Percentiles rank a stretch among this genome's conserved stretches.
phyloP scores from a whole-genome alignment of 345 rosid species.

The sweet orange (Citrus sinensis) region DVS_A1.0 CM039161.1:8135001-8135500 shows the following conservation, averaged over 20 bases:
- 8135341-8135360: neutral
- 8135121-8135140: neutral
- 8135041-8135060: neutral
- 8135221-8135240: constrained; percentile 80
- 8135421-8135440: neutral
- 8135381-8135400: neutral
- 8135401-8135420: neutral
- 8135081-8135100: neutral
- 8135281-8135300: constrained; percentile 97
- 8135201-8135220: constrained; percentile 86
- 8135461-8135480: neutral
- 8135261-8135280: constrained; percentile 79
- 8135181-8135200: constrained; percentile 81
- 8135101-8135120: neutral
- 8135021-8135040: neutral
- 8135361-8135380: neutral
- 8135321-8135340: constrained; percentile 7
- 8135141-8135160: neutral
- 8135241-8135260: constrained; percentile 88
- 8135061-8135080: neutral
- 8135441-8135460: no score
- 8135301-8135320: constrained; percentile 66
- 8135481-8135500: neutral
- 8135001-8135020: neutral
- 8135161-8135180: constrained; percentile 77